These are phyloP conservation scores for Hymenoscyphus fraxineus DNA, from an alignment of 2,329 filamentous ascomycete species.

Conservation along the genomic window DNA sequence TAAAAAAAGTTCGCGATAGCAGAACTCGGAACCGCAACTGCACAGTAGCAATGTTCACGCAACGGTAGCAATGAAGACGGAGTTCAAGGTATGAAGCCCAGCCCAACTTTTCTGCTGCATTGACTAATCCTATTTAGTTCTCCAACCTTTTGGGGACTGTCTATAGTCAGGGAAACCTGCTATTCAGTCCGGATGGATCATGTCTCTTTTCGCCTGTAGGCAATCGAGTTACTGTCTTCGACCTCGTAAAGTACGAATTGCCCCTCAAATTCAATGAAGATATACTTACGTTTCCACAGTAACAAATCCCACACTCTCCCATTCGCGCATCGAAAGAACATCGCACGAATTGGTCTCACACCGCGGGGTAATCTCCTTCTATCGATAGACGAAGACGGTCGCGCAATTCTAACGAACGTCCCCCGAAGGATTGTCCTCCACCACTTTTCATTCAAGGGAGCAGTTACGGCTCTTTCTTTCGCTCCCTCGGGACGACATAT, in stretches of 20 bases:
- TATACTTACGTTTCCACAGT: slow-evolving; percentile 41
- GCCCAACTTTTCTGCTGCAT: not conserved
- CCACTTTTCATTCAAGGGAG: slow-evolving; percentile 89
- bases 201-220: slow-evolving; percentile 94
- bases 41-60: slow-evolving; percentile 23
- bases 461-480: slow-evolving; percentile 80
- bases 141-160: slow-evolving; percentile 97
- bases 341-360: slow-evolving; percentile 80
- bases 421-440: slow-evolving; percentile 82
- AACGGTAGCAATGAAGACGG: slow-evolving; percentile 81
- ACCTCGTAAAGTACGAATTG: slow-evolving; percentile 76
- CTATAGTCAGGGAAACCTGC: slow-evolving; percentile 94
- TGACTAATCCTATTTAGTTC: slow-evolving; percentile 59
- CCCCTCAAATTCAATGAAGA: not conserved
- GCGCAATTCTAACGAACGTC: slow-evolving; percentile 89
- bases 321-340: slow-evolving; percentile 92
- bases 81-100: slow-evolving; percentile 73
- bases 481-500: slow-evolving; percentile 90
- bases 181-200: slow-evolving; percentile 94
- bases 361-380: slow-evolving; percentile 89
- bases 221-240: slow-evolving; percentile 93
- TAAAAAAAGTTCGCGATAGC: slow-evolving; percentile 20
- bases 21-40: slow-evolving; percentile 10
- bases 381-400: slow-evolving; percentile 89
- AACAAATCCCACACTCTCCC: slow-evolving; percentile 85